Evolutionary conservation across 805 yeast species (phyloP).

Genomic region (Barnettozyma vustinii): DNA sequence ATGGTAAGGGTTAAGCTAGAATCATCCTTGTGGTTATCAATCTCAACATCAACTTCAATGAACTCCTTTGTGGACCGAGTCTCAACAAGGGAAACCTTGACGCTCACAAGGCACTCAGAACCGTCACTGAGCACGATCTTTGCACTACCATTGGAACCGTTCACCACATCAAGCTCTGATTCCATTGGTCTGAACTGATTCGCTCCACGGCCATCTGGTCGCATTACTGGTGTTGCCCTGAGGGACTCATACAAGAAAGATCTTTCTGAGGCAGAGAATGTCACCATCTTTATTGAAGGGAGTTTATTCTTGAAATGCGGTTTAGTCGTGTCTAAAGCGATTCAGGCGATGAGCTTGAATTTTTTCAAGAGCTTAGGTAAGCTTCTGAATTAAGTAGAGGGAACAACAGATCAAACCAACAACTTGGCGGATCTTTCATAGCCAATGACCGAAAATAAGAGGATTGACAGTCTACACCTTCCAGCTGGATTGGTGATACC

Average conservation of each 20-base stretch:
- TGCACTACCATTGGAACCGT: conserved; percentile 89
- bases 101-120: conserved; percentile 86
- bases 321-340: background rate
- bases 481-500: conserved; percentile 21
- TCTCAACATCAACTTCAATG: conserved; percentile 72
- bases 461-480: conserved; percentile 5
- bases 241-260: conserved; percentile 74
- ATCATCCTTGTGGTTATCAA: conserved; percentile 78
- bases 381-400: background rate
- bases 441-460: conserved; percentile 2
- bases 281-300: conserved; percentile 34
- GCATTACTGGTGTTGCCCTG: conserved; percentile 47
- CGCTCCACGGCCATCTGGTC: conserved; percentile 81
- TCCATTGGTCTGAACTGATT: conserved; percentile 83
- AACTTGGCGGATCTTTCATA: background rate
- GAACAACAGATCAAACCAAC: background rate
- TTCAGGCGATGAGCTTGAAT: background rate
- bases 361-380: background rate
- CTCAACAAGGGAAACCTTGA: conserved; percentile 77
- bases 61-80: conserved; percentile 39
- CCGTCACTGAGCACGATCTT: conserved; percentile 85
- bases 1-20: conserved; percentile 61
- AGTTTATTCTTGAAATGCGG: background rate
- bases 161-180: conserved; percentile 73
- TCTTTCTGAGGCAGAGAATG: conserved; percentile 70